Evolutionary conservation across 257 asterid species (phyloP).

Genomic region (Verbena officinalis): DNA sequence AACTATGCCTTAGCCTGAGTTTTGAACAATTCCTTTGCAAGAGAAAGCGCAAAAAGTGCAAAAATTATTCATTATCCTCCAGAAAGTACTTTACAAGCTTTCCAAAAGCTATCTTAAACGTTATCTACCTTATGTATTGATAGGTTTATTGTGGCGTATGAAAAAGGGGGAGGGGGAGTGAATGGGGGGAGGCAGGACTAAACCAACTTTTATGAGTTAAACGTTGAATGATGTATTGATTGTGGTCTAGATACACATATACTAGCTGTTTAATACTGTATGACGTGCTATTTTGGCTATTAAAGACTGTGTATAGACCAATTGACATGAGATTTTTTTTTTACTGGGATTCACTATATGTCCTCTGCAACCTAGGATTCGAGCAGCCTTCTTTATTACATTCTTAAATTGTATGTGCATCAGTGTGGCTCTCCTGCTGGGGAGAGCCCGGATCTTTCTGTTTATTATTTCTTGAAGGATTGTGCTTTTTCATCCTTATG

Average conservation of each 20-base stretch:
- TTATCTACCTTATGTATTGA: too few species aligned
- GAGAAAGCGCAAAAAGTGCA: background rate
- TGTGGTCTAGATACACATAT: background rate
- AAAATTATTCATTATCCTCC: background rate
- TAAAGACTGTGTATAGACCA: slow-evolving; percentile 5
- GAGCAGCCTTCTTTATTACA: background rate
- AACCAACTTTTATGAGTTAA: slow-evolving; percentile 1
- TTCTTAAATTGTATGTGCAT: background rate
- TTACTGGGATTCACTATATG: slow-evolving; percentile 4
- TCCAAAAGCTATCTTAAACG: background rate
- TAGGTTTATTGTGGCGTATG: too few species aligned
- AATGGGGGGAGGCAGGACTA: background rate
- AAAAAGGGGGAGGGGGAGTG: too few species aligned
- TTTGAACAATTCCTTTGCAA: too few species aligned
- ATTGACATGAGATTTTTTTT: background rate
- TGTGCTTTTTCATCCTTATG: slow-evolving; percentile 10
- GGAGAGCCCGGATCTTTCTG: background rate
- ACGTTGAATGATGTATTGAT: background rate
- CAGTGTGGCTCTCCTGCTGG: background rate
- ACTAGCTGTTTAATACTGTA: slow-evolving; percentile 1
- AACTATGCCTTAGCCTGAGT: slow-evolving; percentile 5
- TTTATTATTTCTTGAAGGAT: slow-evolving; percentile 21
- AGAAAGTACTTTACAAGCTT: background rate
- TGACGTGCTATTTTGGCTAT: background rate
- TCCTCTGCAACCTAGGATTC: slow-evolving; percentile 7